Evolutionary conservation across 225 moss, liverwort and hornwort genomes (phyloP).

Genomic region (Bryoerythrophyllum caledonicum): DNA sequence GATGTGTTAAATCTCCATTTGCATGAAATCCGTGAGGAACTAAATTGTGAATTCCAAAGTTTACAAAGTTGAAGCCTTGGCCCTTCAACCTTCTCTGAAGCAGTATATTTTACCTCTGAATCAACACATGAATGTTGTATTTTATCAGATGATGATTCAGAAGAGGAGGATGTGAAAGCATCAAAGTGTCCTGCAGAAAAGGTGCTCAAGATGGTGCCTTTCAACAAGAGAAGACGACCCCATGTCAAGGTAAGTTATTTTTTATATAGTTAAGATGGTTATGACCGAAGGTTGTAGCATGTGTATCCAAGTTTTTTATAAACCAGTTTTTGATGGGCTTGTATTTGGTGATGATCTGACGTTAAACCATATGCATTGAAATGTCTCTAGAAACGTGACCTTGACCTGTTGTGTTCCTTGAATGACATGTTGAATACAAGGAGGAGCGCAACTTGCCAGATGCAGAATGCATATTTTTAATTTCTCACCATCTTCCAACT

Average conservation of each 20-base stretch:
- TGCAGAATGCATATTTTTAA: slow-evolving; percentile 23
- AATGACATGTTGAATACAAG: slow-evolving; percentile 74
- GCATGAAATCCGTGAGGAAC: too few relatives aligned
- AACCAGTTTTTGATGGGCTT: too few relatives aligned
- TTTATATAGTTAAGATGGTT: too few relatives aligned
- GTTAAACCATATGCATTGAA: not conserved
- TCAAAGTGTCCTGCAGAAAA: slow-evolving; percentile 14
- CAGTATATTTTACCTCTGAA: not conserved
- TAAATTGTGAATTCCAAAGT: too few relatives aligned
- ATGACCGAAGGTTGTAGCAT: too few relatives aligned
- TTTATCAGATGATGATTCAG: slow-evolving; percentile 35
- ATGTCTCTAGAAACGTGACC: not conserved
- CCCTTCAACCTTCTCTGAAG: too few relatives aligned
- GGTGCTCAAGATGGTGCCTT: slow-evolving; percentile 30
- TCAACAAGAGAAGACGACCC: slow-evolving; percentile 68
- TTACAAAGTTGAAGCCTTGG: too few relatives aligned
- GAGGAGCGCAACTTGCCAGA: slow-evolving; percentile 71
- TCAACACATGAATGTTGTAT: not conserved
- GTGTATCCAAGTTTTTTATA: too few relatives aligned
- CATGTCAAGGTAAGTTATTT: slow-evolving; percentile 69
- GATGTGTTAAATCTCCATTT: too few relatives aligned
- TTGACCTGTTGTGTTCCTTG: slow-evolving; percentile 2
- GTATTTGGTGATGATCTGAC: too few relatives aligned
- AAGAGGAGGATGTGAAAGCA: slow-evolving; percentile 23
- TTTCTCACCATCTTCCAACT: not conserved